A percentile compares a stretch with the other conserved stretches of the same genome.
Evolutionary conservation across 2,329 filamentous ascomycete species (phyloP).

Genomic region (Volutella citrinella): DNA sequence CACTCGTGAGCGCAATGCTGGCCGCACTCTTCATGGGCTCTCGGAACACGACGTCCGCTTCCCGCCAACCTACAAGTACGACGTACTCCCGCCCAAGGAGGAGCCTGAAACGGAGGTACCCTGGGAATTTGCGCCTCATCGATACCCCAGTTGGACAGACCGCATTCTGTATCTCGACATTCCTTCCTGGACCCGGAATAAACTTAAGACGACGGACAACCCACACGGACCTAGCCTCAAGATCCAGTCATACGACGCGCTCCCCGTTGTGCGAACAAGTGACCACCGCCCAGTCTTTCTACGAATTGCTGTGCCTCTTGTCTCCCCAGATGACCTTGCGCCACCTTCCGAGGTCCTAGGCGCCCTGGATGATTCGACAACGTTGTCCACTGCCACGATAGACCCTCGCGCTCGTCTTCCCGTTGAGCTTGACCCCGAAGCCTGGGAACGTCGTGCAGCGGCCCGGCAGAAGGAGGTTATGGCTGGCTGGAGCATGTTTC

Average conservation of each 20-base stretch:
- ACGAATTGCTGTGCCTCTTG: slow-evolving; percentile 62
- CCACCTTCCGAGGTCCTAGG: slow-evolving; percentile 29
- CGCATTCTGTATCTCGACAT: slow-evolving; percentile 75
- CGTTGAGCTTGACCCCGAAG: slow-evolving; percentile 51
- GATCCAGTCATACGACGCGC: slow-evolving; percentile 67
- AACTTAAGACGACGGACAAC: slow-evolving; percentile 5
- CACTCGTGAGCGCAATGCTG: slow-evolving; percentile 63
- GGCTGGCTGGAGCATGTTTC: slow-evolving; percentile 52
- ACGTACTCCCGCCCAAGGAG: slow-evolving; percentile 35
- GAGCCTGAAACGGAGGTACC: slow-evolving; percentile 24
- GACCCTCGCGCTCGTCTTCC: slow-evolving; percentile 48
- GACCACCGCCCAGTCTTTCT: slow-evolving; percentile 86
- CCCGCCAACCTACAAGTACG: slow-evolving; percentile 93
- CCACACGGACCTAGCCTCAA: slow-evolving; percentile 33
- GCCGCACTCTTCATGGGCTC: slow-evolving; percentile 74
- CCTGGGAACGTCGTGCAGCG: slow-evolving; percentile 49
- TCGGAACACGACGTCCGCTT: slow-evolving; percentile 73
- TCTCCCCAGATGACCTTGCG: slow-evolving; percentile 38
- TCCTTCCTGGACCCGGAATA: slow-evolving; percentile 47
- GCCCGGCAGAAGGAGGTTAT: slow-evolving; percentile 45
- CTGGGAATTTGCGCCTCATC: slow-evolving; percentile 63
- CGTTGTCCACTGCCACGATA: slow-evolving; percentile 15
- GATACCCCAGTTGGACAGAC: slow-evolving; percentile 93
- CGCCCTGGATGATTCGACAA: slow-evolving; percentile 8
- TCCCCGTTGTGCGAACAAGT: slow-evolving; percentile 77